Evolutionary conservation across 768 basidiomycete species (phyloP).

Genomic region (Crassisporium funariophilum): DNA sequence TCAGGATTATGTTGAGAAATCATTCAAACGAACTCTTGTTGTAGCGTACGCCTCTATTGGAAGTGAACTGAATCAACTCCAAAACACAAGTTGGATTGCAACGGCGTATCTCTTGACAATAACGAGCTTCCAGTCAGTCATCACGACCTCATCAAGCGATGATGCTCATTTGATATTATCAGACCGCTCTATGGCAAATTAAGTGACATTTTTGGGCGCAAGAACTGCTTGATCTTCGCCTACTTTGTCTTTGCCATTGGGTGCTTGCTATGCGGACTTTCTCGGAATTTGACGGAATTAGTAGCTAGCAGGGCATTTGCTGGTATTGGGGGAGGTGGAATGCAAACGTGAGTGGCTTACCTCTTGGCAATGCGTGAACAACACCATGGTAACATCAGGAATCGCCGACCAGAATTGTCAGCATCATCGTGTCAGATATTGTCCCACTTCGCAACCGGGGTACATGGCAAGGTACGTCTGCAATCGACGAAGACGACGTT

Average conservation of each 20-base stretch:
- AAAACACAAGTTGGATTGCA: conserved; percentile 69
- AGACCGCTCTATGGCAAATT: conserved; percentile 68
- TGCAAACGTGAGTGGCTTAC: conserved; percentile 54
- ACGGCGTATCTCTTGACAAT: conserved; percentile 63
- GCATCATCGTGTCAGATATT: conserved; percentile 68
- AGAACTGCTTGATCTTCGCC: conserved; percentile 56
- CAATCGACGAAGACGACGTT: not conserved
- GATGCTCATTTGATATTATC: not conserved
- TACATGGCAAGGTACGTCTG: conserved; percentile 62
- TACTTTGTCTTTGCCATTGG: conserved; percentile 57
- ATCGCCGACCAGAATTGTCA: conserved; percentile 61
- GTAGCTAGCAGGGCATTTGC: conserved; percentile 55
- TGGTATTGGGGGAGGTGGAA: conserved; percentile 64
- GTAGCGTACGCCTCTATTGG: conserved; percentile 57
- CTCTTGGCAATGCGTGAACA: not conserved
- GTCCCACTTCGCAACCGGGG: conserved; percentile 63
- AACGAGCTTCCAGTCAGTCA: conserved; percentile 58
- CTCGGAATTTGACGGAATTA: conserved; percentile 55
- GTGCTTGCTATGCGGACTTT: conserved; percentile 53
- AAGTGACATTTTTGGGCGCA: conserved; percentile 68
- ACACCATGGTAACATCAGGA: too few relatives aligned
- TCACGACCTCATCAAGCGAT: not conserved
- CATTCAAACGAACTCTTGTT: not conserved
- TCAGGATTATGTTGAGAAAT: not conserved
- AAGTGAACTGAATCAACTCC: conserved; percentile 60